phyloP scores from a whole-genome alignment of 805 yeast species.

The Ogataea ganodermae region DNA sequence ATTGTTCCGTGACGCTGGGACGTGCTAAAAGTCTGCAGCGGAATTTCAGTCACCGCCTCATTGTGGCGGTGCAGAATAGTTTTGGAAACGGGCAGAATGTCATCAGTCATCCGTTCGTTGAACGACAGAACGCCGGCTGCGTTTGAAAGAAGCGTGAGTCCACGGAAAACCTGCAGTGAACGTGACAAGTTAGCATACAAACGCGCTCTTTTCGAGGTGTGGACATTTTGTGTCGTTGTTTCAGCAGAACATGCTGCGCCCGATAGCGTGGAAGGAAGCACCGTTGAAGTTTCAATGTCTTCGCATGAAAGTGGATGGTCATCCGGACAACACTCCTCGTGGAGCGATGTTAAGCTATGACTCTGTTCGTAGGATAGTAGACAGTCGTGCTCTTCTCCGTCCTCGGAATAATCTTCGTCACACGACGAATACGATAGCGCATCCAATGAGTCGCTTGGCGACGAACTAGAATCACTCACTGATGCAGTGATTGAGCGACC shows the following conservation, averaged over 20 bases:
- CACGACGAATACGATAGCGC: conserved; percentile 10
- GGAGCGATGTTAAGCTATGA: conserved; percentile 5
- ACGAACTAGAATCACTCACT: not conserved
- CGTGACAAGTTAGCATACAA: conserved; percentile 14
- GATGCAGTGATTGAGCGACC: not conserved
- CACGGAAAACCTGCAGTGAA: conserved; percentile 16
- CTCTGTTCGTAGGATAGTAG: conserved; percentile 8
- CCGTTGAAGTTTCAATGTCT: not conserved
- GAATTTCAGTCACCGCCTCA: conserved; percentile 7
- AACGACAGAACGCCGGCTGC: conserved; percentile 16
- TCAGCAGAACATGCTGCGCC: conserved; percentile 2
- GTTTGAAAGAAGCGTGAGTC: conserved; percentile 10
- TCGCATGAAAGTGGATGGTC: conserved; percentile 16
- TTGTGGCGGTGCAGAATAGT: conserved; percentile 2
- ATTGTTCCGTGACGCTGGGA: conserved; percentile 2
- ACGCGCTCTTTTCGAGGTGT: conserved; percentile 11
- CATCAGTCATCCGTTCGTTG: conserved; percentile 23
- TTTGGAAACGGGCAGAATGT: conserved; percentile 13
- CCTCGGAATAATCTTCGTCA: conserved; percentile 9
- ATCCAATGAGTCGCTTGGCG: conserved; percentile 1
- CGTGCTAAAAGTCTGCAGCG: conserved; percentile 17
- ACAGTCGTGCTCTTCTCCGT: conserved; percentile 12
- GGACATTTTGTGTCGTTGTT: not conserved
- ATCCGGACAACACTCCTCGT: conserved; percentile 6
- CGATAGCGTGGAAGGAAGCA: conserved; percentile 4